These are phyloP conservation scores for Teratosphaeria epicoccoides DNA, from an alignment of 2,329 filamentous ascomycete genomes.

Conservation along the genomic window DNA sequence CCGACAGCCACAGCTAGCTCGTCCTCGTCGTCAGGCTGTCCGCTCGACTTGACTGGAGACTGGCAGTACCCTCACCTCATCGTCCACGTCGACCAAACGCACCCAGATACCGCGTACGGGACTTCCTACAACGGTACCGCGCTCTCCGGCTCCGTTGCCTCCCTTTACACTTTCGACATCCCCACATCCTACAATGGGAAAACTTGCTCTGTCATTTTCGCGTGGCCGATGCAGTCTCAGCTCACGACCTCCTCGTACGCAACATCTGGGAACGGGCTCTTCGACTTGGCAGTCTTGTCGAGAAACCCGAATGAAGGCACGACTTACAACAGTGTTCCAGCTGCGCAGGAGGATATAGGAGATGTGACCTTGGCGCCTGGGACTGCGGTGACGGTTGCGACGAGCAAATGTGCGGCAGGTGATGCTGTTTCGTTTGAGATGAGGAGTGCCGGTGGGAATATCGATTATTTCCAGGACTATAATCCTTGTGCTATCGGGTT, in stretches of 20 bases:
- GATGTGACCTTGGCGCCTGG: slow-evolving; percentile 28
- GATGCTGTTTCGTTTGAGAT: slow-evolving; percentile 44
- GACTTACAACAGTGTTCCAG: slow-evolving; percentile 44
- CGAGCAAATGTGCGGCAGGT: slow-evolving; percentile 41
- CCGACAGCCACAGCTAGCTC: neutral
- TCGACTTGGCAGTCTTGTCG: slow-evolving; percentile 31
- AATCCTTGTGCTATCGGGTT: slow-evolving; percentile 32
- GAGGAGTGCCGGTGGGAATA: slow-evolving; percentile 21
- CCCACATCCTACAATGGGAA: slow-evolving; percentile 43
- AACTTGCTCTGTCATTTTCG: slow-evolving; percentile 54
- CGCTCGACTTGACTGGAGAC: slow-evolving; percentile 7
- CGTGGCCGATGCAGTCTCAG: slow-evolving; percentile 47
- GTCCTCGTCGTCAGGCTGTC: slow-evolving; percentile 1
- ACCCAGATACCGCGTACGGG: slow-evolving; percentile 43
- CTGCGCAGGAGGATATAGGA: slow-evolving; percentile 35
- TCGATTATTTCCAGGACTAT: slow-evolving; percentile 52
- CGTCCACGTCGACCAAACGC: slow-evolving; percentile 46
- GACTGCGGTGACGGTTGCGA: slow-evolving; percentile 1
- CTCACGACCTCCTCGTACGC: slow-evolving; percentile 51
- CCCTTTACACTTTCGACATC: slow-evolving; percentile 62
- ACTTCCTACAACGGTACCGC: slow-evolving; percentile 47
- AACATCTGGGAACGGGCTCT: slow-evolving; percentile 29
- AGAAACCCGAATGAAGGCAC: slow-evolving; percentile 38
- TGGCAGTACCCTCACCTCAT: slow-evolving; percentile 50
- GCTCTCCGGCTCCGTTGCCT: slow-evolving; percentile 37